Evolutionary conservation across 352 stramenopile genomes (phyloP).

Genomic region (Globisporangium cylindrosporum): DNA sequence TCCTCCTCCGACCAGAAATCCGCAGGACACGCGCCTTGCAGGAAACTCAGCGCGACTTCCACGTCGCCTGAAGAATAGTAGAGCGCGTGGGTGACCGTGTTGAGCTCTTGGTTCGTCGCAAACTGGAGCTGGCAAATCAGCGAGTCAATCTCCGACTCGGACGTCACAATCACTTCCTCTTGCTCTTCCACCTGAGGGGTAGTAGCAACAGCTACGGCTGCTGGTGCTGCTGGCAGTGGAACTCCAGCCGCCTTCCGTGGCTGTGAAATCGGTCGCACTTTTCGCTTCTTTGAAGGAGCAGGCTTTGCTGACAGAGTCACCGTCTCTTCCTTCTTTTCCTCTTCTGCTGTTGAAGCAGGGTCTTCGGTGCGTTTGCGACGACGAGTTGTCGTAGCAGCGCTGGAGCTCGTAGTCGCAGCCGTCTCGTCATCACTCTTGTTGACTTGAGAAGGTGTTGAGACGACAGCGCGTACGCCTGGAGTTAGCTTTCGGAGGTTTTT

Average conservation of each 20-base stretch:
- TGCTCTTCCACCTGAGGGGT: background rate
- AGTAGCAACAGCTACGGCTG: background rate
- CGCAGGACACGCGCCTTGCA: constrained; percentile 24
- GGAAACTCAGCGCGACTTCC: constrained; percentile 28
- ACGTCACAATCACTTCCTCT: constrained; percentile 17
- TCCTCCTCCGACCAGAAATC: constrained; percentile 51
- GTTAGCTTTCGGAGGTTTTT: background rate
- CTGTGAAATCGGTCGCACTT: background rate
- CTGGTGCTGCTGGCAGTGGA: background rate
- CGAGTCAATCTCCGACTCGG: constrained; percentile 25
- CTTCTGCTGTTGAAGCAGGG: background rate
- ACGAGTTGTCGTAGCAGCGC: background rate
- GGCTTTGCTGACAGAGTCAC: background rate
- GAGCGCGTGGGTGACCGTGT: constrained; percentile 34
- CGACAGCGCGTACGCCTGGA: background rate
- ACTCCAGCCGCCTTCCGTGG: background rate
- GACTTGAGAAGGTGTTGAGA: background rate
- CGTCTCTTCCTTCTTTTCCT: background rate
- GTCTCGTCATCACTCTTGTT: background rate
- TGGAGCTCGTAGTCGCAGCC: background rate
- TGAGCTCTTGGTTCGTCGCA: constrained; percentile 26
- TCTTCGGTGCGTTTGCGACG: constrained; percentile 3
- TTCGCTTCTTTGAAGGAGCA: constrained; percentile 13
- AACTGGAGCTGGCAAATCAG: constrained; percentile 35
- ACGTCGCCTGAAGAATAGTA: constrained; percentile 40